Conservation (phyloP, 768 basidiomycete genomes). For the Brasilioporus rufonigricans region DNA sequence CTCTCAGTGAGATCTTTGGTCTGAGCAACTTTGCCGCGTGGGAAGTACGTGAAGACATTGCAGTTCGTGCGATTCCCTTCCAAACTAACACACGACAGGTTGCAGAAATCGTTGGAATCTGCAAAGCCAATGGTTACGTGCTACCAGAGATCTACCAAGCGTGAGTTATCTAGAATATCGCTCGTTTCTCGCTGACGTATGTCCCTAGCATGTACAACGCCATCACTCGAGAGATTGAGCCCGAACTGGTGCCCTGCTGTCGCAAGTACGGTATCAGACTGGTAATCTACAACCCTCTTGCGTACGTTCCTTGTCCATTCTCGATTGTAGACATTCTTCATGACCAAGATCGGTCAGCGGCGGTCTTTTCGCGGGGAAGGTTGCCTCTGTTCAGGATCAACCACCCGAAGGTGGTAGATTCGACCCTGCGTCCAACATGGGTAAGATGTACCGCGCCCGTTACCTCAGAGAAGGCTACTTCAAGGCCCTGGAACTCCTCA, state of each 20-base stretch:
- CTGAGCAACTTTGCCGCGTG: constrained; percentile 59
- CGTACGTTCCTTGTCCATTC: constrained; percentile 26
- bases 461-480: constrained; percentile 45
- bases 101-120: constrained; percentile 58
- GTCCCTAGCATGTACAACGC: constrained; percentile 44
- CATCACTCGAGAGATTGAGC: constrained; percentile 45
- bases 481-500: constrained; percentile 41
- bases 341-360: background rate
- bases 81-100: constrained; percentile 34
- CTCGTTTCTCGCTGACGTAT: background rate
- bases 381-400: constrained; percentile 33
- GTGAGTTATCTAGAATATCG: constrained; percentile 26
- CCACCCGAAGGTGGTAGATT: constrained; percentile 42
- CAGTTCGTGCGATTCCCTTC: background rate
- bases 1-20: constrained; percentile 52
- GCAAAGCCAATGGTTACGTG: constrained; percentile 51
- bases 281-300: constrained; percentile 57
- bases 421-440: constrained; percentile 36
- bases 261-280: constrained; percentile 57
- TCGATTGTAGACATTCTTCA: background rate
- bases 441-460: constrained; percentile 44
- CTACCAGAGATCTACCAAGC: constrained; percentile 57
- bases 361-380: constrained; percentile 42
- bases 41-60: constrained; percentile 39
- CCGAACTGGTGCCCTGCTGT: constrained; percentile 54